A percentile compares a stretch with the other conserved stretches of the same genome.
phyloP scores from a whole-genome alignment of 208 protist species.

The Spongospora subterranea region DNA sequence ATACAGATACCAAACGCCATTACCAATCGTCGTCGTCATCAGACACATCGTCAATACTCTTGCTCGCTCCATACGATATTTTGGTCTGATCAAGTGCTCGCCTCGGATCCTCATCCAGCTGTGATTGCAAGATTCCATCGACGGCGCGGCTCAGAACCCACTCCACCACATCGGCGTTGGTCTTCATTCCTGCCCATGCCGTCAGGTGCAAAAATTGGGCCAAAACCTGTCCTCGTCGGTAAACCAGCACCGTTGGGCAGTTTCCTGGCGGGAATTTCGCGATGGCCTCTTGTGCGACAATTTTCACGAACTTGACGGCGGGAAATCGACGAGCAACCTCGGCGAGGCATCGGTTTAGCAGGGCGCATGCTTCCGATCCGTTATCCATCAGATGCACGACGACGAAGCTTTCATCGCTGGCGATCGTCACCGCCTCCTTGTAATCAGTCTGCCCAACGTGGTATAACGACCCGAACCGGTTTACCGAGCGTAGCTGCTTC shows the following conservation, averaged over 20 bases:
- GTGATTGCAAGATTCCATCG: not conserved
- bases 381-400: conserved; percentile 49
- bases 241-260: conserved; percentile 52
- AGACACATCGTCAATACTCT: not conserved
- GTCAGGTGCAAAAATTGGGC: not conserved
- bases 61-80: not conserved
- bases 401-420: not conserved
- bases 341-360: conserved; percentile 49
- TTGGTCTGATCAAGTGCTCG: not conserved
- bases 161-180: conserved; percentile 34
- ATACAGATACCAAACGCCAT: too few species aligned
- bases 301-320: conserved; percentile 48
- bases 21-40: conserved; percentile 40
- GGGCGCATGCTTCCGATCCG: not conserved
- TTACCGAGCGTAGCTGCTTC: not conserved
- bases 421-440: conserved; percentile 12
- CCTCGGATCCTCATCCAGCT: not conserved
- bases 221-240: not conserved
- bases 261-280: conserved; percentile 31
- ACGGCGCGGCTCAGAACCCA: conserved; percentile 9
- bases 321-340: conserved; percentile 38
- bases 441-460: conserved; percentile 24
- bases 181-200: conserved; percentile 36
- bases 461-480: conserved; percentile 2
- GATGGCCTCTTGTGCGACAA: conserved; percentile 40